A percentile compares a stretch with the other conserved stretches of the same genome.
phyloP scores from a whole-genome alignment of 495 filamentous ascomycete species.

The Hyaloscypha variabilis region DNA sequence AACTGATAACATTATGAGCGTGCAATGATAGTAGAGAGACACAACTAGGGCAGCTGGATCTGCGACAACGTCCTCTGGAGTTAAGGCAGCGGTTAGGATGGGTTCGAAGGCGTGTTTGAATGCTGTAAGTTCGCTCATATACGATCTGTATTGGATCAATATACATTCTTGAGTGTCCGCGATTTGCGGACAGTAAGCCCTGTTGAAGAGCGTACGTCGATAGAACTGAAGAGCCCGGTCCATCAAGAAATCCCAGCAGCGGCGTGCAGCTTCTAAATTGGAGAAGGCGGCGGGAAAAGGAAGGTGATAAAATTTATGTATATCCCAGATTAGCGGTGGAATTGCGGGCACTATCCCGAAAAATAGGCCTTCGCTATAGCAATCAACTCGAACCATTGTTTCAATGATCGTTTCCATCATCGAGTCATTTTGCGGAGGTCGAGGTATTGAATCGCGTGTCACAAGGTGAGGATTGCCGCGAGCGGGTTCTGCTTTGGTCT shows the following conservation, averaged over 20 bases:
- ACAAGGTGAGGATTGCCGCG: too few species aligned
- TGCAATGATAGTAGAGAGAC: constrained; percentile 14
- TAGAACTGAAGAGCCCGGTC: constrained; percentile 19
- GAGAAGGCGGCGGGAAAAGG: constrained; percentile 16
- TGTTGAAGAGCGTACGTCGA: constrained; percentile 13
- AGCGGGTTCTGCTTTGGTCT: too few species aligned
- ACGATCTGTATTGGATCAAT: not conserved
- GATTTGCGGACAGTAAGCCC: not conserved
- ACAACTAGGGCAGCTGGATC: constrained; percentile 17
- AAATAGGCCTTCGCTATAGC: constrained; percentile 3
- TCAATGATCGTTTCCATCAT: constrained; percentile 32
- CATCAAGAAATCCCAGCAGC: constrained; percentile 24
- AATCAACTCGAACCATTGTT: constrained; percentile 47
- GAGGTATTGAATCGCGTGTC: too few species aligned
- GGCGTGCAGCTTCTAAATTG: constrained; percentile 10
- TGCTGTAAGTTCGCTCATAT: constrained; percentile 3
- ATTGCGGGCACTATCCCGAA: constrained; percentile 9
- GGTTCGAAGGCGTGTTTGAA: constrained; percentile 19
- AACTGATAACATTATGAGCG: not conserved
- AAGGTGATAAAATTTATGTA: constrained; percentile 14
- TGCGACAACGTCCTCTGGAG: constrained; percentile 2
- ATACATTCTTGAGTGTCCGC: not conserved
- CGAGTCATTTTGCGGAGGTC: constrained; percentile 11
- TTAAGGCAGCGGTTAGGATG: constrained; percentile 11
- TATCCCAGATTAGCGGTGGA: constrained; percentile 20